Conservation (phyloP, 306 rosid genomes). For the Bauhinia variegata region DNA sequence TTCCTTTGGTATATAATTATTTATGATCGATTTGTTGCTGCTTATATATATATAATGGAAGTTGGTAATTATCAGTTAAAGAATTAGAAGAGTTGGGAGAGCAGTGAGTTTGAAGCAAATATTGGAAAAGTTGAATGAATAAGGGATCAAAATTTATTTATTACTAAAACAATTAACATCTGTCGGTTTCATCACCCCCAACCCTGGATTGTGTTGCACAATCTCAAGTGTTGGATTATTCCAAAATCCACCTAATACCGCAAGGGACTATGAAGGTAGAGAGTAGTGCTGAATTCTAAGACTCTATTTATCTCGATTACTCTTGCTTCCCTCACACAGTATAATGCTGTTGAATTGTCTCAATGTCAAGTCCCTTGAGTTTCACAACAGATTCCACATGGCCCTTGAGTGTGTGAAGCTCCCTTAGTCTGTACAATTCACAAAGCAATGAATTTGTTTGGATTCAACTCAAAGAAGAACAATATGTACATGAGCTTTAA, state of each 20-base stretch:
- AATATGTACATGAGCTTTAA: background rate
- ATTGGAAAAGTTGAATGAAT: background rate
- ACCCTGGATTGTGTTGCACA: constrained; percentile 41
- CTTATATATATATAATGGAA: too few species aligned
- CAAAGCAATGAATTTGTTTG: background rate
- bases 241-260: constrained; percentile 38
- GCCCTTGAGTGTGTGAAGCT: constrained; percentile 86
- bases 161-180: constrained; percentile 23
- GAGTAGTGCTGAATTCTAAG: constrained; percentile 17
- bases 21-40: too few species aligned
- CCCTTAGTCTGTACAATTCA: constrained; percentile 65
- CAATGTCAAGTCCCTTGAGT: constrained; percentile 86
- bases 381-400: constrained; percentile 93
- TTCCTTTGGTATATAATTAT: too few species aligned
- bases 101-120: background rate
- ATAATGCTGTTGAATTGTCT: constrained; percentile 88
- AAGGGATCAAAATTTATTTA: constrained; percentile 19
- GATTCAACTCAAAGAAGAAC: background rate
- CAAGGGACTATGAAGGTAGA: constrained; percentile 22
- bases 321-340: constrained; percentile 53
- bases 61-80: too few species aligned
- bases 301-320: constrained; percentile 30
- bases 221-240: constrained; percentile 58
- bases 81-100: background rate
- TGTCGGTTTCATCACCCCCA: constrained; percentile 25